Evolutionary conservation across 352 stramenopile genomes (phyloP), one percentile per base, ranked within the genome.

Genomic region (Pythium periplocum): DNA sequence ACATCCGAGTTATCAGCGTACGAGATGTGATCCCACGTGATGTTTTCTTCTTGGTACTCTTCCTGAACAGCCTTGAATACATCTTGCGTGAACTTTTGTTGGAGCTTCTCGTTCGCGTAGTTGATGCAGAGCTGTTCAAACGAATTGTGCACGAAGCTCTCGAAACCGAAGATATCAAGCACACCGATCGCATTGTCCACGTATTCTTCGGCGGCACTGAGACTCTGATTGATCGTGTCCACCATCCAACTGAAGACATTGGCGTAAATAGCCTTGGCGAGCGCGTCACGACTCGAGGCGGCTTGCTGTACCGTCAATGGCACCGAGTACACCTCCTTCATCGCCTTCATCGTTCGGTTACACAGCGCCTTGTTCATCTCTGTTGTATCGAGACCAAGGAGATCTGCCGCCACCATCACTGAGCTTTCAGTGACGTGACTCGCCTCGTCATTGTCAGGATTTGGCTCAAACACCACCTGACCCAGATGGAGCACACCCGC

Each of bases 61-160:
- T 83, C 68, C 54, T 86, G 63, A 38, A 87, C 76, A 1, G 64
- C 54, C 41, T 72, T 77, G 60, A 96, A 87, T 4, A 87, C 76
- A 33, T 84, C 74, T 42, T 78, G 61, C 6, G 70, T 94, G 59
- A 96, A 96, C 55, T 93, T 91, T 43, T 96, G 83, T 77, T 95
- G 80, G 32, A 95, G 69, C 43, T 89, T 83, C 62, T 98, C 94
- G 70, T 98, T 98, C 4, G 90, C 90, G 62, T 97, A 98, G 66
- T 98, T 98, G 66, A 98, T 98, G 48, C 91, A 96, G 8, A 97
- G 66, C 69, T 98, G 93, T 66, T 98, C 95, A 73, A 97, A 97
- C 30, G 81, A 91, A 64, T 96, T 96, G 62, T 83, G 62, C 45
- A 77, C 67, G 34, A 95, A 95, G 57, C 83, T 89, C 66, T 96